These are phyloP conservation scores for Saccharomycopsis synnaedendra DNA, from an alignment of 805 yeast genomes.

Conservation along the genomic window DNA sequence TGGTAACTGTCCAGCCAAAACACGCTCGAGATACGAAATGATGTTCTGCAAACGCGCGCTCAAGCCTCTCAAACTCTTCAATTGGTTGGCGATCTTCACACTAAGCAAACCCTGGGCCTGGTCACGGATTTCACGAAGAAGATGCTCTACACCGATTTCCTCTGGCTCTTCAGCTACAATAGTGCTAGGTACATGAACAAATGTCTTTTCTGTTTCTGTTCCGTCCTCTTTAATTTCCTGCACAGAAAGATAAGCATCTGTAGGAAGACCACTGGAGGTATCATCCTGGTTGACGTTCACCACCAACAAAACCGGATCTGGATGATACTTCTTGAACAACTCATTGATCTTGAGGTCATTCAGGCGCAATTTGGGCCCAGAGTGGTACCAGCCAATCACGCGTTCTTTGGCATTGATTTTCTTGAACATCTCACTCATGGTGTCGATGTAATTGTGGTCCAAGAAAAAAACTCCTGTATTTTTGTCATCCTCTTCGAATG, in stretches of 20 bases:
- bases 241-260: conserved; percentile 86
- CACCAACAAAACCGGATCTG: conserved; percentile 73
- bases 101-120: conserved; percentile 93
- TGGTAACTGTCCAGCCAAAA: conserved; percentile 61
- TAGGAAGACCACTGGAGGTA: conserved; percentile 75
- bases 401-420: conserved; percentile 96
- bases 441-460: conserved; percentile 91
- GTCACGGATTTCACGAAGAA: conserved; percentile 87
- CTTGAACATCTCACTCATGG: conserved; percentile 96
- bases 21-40: conserved; percentile 64
- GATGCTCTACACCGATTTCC: conserved; percentile 97
- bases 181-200: conserved; percentile 82
- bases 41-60: conserved; percentile 72
- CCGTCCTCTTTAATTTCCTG: conserved; percentile 97
- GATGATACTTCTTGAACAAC: conserved; percentile 69
- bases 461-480: conserved; percentile 91
- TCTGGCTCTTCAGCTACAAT: conserved; percentile 99
- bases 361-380: conserved; percentile 85
- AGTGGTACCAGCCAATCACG: conserved; percentile 98
- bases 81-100: conserved; percentile 76
- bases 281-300: conserved; percentile 81
- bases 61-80: conserved; percentile 78
- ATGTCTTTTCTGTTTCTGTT: conserved; percentile 81
- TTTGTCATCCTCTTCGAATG: conserved; percentile 93
- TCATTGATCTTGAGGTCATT: conserved; percentile 90